Percentiles rank a stretch among this genome's conserved stretches.
These are phyloP conservation scores for Malus hybrid DNA, from an alignment of 331 rosid species.

Conservation along the genomic window DNA sequence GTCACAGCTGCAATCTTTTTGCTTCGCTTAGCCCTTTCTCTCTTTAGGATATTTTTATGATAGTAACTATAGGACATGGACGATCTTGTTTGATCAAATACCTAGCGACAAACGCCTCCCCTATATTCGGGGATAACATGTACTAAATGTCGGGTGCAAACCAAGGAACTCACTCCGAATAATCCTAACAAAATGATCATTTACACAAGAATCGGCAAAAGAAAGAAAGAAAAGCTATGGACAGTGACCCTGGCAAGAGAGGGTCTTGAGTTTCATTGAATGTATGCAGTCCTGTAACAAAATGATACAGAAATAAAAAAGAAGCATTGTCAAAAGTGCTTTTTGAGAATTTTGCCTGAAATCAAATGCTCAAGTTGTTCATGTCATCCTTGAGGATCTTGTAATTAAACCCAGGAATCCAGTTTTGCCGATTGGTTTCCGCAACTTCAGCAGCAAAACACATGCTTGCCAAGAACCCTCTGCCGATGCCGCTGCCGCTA, in stretches of 20 bases:
- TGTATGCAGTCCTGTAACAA: not conserved
- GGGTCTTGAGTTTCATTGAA: not conserved
- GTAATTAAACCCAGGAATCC: constrained; percentile 49
- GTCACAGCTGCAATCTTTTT: too few relatives aligned
- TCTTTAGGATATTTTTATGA: too few relatives aligned
- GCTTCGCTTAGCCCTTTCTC: too few relatives aligned
- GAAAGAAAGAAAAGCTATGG: not conserved
- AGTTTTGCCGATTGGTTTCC: constrained; percentile 26
- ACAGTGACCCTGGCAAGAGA: not conserved
- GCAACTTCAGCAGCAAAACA: constrained; percentile 41
- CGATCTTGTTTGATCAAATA: too few relatives aligned
- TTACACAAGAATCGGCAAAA: not conserved
- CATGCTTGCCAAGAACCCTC: constrained; percentile 34
- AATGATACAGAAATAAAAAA: not conserved
- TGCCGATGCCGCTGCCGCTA: constrained; percentile 3
- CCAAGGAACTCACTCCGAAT: too few relatives aligned
- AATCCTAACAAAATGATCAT: too few relatives aligned
- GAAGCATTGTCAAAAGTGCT: not conserved
- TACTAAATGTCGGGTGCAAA: too few relatives aligned
- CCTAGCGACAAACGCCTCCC: too few relatives aligned
- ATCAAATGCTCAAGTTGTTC: constrained; percentile 33
- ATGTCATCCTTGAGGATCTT: constrained; percentile 51
- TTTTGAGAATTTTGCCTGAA: not conserved
- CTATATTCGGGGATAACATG: too few relatives aligned
- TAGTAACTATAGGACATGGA: too few relatives aligned